Evolutionary conservation across 257 asterid genomes (phyloP).

Genomic region (Verbascum thapsus): DNA sequence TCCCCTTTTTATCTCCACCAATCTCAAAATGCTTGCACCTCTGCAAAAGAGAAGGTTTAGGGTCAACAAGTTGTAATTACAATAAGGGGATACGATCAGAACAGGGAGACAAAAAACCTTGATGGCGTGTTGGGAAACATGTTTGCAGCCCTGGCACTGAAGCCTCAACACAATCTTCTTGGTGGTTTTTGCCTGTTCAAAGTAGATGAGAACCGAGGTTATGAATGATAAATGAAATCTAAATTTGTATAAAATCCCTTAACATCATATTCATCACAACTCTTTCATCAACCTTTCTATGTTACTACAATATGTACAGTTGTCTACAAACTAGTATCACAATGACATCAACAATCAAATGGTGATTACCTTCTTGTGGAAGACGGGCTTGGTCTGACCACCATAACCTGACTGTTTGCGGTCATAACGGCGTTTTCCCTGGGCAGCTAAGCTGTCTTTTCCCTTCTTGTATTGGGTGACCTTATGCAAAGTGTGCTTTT

Average conservation of each 20-base stretch:
- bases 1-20: constrained; percentile 51
- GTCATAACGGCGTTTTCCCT: constrained; percentile 49
- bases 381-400: constrained; percentile 52
- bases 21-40: constrained; percentile 53
- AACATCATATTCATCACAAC: too few relatives aligned
- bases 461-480: constrained; percentile 55
- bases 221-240: too few relatives aligned
- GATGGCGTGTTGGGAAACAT: constrained; percentile 46
- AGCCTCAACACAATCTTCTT: constrained; percentile 53
- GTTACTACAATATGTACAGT: too few relatives aligned
- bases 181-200: constrained; percentile 44
- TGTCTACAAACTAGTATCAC: too few relatives aligned
- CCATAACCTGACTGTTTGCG: constrained; percentile 55
- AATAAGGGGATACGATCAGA: too few relatives aligned
- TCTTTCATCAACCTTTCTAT: too few relatives aligned
- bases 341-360: too few relatives aligned
- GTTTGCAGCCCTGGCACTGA: constrained; percentile 53
- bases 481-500: constrained; percentile 51
- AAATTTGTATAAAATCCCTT: too few relatives aligned
- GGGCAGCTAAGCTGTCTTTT: constrained; percentile 50
- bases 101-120: constrained; percentile 25
- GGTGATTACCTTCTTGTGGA: constrained; percentile 46
- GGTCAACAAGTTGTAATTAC: too few relatives aligned
- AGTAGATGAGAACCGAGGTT: neutral
- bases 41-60: constrained; percentile 26